A percentile compares a stretch with the other conserved stretches of the same genome.
phyloP scores from a whole-genome alignment of 2,329 filamentous ascomycete genomes.

The Pseudocercospora crystallina region DNA sequence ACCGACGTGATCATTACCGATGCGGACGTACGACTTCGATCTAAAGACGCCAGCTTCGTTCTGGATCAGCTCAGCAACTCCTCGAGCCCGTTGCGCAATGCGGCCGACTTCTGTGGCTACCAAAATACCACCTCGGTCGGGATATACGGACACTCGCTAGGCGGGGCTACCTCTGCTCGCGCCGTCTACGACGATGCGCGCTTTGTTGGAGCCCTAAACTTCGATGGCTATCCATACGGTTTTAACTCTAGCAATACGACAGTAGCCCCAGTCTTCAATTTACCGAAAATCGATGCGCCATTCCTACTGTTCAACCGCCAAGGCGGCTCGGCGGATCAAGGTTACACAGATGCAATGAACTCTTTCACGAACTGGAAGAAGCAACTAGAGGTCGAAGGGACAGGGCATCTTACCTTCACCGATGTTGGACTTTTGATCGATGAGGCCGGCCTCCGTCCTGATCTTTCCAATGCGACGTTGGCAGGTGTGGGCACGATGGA shows the following conservation, averaged over 20 bases:
- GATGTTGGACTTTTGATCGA: slow-evolving; percentile 15
- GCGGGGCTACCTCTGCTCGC: slow-evolving; percentile 39
- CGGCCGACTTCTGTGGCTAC: slow-evolving; percentile 9
- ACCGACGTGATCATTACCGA: neutral
- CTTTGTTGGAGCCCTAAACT: slow-evolving; percentile 41
- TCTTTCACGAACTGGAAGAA: slow-evolving; percentile 10
- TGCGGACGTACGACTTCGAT: slow-evolving; percentile 14
- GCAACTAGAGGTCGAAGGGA: slow-evolving; percentile 3
- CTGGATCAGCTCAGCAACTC: slow-evolving; percentile 33
- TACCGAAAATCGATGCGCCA: neutral
- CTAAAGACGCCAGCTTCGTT: slow-evolving; percentile 40
- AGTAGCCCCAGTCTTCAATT: neutral
- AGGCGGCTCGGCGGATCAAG: slow-evolving; percentile 5
- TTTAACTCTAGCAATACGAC: slow-evolving; percentile 7
- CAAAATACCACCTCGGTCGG: slow-evolving; percentile 32
- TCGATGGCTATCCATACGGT: slow-evolving; percentile 40
- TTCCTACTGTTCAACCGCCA: slow-evolving; percentile 7
- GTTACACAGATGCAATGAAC: slow-evolving; percentile 6
- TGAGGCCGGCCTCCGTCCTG: slow-evolving; percentile 6
- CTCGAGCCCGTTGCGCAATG: neutral
- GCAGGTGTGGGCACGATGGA: neutral
- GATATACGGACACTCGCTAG: slow-evolving; percentile 39
- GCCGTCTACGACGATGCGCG: slow-evolving; percentile 35
- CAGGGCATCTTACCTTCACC: slow-evolving; percentile 13
- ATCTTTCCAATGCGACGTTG: slow-evolving; percentile 4